Percentiles rank a stretch among this genome's conserved stretches.
Evolutionary conservation across 1,139 yeast species (phyloP).

Genomic region (Suhomyces chickasaworum): DNA sequence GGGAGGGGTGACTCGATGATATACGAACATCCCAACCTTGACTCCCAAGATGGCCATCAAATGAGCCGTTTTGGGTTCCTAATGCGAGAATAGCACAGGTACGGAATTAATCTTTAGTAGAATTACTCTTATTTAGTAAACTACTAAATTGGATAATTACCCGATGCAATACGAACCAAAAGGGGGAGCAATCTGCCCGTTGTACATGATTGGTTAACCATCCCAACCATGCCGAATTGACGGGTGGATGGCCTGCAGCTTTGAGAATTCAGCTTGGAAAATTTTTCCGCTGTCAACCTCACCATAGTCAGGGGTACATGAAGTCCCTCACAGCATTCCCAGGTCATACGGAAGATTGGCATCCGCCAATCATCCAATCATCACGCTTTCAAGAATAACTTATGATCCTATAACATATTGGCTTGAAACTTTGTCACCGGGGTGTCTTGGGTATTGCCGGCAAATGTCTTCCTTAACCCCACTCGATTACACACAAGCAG

Average conservation of each 20-base stretch:
- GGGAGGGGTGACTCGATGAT: too few species aligned
- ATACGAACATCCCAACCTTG: background rate
- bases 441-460: background rate
- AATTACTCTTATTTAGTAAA: too few species aligned
- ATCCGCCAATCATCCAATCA: background rate
- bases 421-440: too few species aligned
- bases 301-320: background rate
- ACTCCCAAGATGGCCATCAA: background rate
- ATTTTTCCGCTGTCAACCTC: background rate
- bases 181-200: background rate
- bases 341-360: background rate
- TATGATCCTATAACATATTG: too few species aligned
- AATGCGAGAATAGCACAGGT: too few species aligned
- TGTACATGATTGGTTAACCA: background rate
- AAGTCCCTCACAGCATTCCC: background rate
- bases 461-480: background rate
- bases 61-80: too few species aligned
- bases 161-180: background rate
- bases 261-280: background rate
- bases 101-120: too few species aligned
- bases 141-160: too few species aligned
- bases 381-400: background rate
- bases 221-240: background rate
- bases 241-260: background rate
- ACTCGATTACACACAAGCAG: too few species aligned